These are phyloP conservation scores for Xylariaceae sp. DNA, from an alignment of 2,329 filamentous ascomycete species.

Conservation along the genomic window DNA sequence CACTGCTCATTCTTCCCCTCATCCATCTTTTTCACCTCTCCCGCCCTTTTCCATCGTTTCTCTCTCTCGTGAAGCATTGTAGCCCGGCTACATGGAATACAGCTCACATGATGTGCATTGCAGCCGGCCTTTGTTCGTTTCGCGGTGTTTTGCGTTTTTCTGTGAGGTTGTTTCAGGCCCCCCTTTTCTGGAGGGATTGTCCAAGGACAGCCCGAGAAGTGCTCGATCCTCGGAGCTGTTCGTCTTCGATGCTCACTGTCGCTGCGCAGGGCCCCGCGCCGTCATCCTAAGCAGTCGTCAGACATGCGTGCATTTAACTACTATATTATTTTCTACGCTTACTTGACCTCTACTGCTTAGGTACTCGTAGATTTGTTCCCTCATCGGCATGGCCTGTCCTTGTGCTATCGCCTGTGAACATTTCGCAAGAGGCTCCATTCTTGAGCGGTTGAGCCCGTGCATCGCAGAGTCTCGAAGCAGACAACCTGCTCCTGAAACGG, in stretches of 20 bases:
- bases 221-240: neutral
- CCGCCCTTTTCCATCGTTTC: neutral
- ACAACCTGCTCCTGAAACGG: no score
- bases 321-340: neutral
- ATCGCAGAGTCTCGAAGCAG: no score
- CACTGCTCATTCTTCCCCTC: neutral
- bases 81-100: neutral
- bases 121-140: neutral
- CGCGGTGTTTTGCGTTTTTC: neutral
- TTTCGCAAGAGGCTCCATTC: no score
- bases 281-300: neutral
- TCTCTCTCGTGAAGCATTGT: neutral
- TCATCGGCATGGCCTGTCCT: no score
- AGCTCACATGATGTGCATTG: neutral
- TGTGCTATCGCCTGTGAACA: no score
- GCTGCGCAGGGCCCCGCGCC: neutral
- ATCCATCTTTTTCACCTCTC: no score
- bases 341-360: no score
- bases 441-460: no score
- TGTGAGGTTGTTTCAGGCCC: neutral
- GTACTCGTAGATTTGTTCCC: no score
- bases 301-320: neutral
- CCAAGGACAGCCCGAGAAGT: no score
- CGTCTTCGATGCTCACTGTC: neutral
- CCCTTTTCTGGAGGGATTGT: neutral